Percentiles rank a stretch among this genome's conserved stretches.
These are phyloP conservation scores for Cinnamomum chago DNA, from an alignment of 164 flowering plant genomes.

Conservation along the genomic window DNA sequence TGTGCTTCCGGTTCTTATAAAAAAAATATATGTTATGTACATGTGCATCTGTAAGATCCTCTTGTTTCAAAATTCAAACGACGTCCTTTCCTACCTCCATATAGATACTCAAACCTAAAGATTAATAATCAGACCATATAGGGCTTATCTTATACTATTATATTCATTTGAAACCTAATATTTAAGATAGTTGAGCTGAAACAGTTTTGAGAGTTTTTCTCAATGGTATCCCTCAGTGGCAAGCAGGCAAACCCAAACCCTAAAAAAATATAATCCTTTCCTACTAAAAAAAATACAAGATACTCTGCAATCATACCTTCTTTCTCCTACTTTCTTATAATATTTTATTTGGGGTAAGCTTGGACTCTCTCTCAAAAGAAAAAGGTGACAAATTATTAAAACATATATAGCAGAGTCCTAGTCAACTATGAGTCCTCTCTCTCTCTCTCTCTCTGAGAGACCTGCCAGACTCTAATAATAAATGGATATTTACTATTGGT, in stretches of 20 bases:
- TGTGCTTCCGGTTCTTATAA: no score
- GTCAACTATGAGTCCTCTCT: no score
- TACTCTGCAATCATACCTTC: background rate
- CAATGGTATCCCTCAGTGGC: slow-evolving; percentile 10
- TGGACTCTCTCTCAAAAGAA: background rate
- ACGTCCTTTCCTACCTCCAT: background rate
- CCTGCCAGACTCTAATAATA: no score
- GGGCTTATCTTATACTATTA: background rate
- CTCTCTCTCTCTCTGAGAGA: no score
- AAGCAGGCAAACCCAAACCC: slow-evolving; percentile 9
- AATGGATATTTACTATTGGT: no score
- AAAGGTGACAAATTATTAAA: no score
- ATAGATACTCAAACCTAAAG: background rate
- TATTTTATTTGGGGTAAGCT: background rate
- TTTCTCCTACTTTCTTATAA: background rate
- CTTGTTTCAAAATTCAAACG: no score
- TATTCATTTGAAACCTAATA: background rate
- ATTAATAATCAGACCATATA: background rate
- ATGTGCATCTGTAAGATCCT: no score
- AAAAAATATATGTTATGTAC: no score
- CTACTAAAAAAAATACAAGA: background rate
- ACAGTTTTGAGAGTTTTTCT: background rate
- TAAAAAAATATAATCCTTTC: background rate
- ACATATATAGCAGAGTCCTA: no score
- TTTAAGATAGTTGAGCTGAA: background rate